Percentiles rank a stretch among this genome's conserved stretches.
Conservation (phyloP, 2,329 filamentous ascomycete genomes). For the Venturia asperata region DNA sequence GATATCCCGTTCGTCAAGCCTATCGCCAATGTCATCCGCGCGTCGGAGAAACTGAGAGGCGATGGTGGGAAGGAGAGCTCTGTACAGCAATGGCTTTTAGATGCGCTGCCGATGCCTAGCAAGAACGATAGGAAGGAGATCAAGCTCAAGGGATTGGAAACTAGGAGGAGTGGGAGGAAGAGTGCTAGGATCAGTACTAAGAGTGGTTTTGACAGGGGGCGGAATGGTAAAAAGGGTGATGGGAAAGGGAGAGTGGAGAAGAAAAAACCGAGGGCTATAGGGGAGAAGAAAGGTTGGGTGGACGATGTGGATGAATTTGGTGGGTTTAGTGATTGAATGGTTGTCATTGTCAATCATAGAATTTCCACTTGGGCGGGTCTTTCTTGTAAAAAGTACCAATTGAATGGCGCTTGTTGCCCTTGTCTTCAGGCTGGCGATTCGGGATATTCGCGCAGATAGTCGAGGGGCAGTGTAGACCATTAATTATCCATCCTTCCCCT, state of each 20-base stretch:
- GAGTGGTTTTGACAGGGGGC: constrained; percentile 23
- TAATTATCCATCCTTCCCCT: too few species aligned
- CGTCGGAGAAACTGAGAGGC: constrained; percentile 63
- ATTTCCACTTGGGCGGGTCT: too few species aligned
- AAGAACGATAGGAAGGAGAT: constrained; percentile 80
- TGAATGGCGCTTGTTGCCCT: too few species aligned
- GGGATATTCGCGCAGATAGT: too few species aligned
- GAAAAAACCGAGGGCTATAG: not conserved
- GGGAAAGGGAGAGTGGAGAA: not conserved
- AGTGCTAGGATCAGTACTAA: constrained; percentile 70
- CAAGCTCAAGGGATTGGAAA: constrained; percentile 74
- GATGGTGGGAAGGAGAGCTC: constrained; percentile 47
- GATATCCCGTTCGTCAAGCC: constrained; percentile 85
- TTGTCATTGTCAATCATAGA: not conserved
- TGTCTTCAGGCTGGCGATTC: too few species aligned
- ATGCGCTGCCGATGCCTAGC: constrained; percentile 72
- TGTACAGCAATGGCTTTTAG: constrained; percentile 78
- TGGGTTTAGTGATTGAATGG: constrained; percentile 18
- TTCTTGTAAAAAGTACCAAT: too few species aligned
- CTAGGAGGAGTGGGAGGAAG: constrained; percentile 47
- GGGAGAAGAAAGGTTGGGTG: too few species aligned
- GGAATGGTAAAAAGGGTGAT: not conserved
- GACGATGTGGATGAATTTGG: constrained; percentile 16
- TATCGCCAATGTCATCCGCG: constrained; percentile 85
- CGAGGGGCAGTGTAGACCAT: too few species aligned